These are phyloP conservation scores for Artemisia princeps DNA, from an alignment of 140 eudicot genomes.

Conservation along the genomic window DNA sequence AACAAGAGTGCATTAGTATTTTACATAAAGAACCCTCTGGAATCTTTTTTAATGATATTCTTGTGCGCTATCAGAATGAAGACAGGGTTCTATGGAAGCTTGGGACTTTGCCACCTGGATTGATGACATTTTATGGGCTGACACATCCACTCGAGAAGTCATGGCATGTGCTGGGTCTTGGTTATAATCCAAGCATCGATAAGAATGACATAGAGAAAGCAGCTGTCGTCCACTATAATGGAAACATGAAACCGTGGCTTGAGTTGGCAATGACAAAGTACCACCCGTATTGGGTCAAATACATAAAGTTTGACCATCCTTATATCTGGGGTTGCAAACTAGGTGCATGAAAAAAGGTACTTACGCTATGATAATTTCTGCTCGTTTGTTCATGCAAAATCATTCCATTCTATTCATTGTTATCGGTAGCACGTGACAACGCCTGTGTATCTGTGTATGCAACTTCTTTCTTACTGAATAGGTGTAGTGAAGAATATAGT, in stretches of 20 bases:
- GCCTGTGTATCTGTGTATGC: conserved; percentile 27
- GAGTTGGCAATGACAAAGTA: conserved; percentile 93
- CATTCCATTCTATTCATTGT: conserved; percentile 37
- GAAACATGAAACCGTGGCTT: conserved; percentile 97
- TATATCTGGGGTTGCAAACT: conserved; percentile 68
- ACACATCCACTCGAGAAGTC: conserved; percentile 87
- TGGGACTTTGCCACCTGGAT: conserved; percentile 91
- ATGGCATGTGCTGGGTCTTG: conserved; percentile 95
- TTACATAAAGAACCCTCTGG: background rate
- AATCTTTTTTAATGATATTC: background rate
- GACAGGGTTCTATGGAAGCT: conserved; percentile 92
- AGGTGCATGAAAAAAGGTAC: conserved; percentile 32
- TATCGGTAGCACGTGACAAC: conserved; percentile 13
- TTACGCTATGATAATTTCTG: background rate
- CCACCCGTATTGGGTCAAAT: conserved; percentile 81
- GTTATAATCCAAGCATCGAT: conserved; percentile 80
- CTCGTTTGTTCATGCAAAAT: conserved; percentile 25
- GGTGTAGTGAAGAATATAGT: conserved; percentile 26
- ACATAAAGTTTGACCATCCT: conserved; percentile 76
- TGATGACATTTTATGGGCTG: conserved; percentile 79
- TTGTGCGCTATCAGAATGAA: conserved; percentile 51
- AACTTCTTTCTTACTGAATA: conserved; percentile 11
- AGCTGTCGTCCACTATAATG: conserved; percentile 88
- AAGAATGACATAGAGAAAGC: conserved; percentile 72
- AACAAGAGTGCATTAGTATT: too few relatives aligned